Base-by-base conservation (phyloP, 75 land plant species). In the Cryptomeria japonica region DNA sequence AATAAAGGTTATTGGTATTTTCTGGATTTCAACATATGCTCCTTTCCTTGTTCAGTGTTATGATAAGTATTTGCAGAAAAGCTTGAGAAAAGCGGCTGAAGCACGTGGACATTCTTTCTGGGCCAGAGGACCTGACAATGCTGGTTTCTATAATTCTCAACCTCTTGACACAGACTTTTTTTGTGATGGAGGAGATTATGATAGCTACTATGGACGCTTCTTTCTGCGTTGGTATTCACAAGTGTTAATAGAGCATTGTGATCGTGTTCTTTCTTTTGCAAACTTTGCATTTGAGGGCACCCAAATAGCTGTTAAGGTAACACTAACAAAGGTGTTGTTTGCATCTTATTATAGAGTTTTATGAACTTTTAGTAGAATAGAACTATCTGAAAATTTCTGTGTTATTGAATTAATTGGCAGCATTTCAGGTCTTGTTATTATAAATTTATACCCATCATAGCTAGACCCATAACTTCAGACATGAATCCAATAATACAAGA, bases 151-250 rank as follows among this genome's bases (percentile, higher is more conserved):
- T 86, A 96, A 95, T 86, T 94, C 95, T 39, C 87, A 85, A 88
- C 98, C 99, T 38, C 92, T 94, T 85, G 98, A 96, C 58, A 96
- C 98, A 31, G 96, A 93, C 6, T 97, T 97, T 89, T 97, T 96
- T 68, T 91, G 93, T 93, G 95, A 97, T 55, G 90, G 96, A 34
- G 99, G 99, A 84, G 99, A 95, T 86, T 97, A 94, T 90, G 95
- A 96, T 85, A 95, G 97, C 87, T 94, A 94, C 86, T 97, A 97
- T 89, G 99, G 99, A 14, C 98, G 96, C 32, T 97, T 97, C 88
- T 97, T 97, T 92, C 95, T 97, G 68, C 87, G 88, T 38, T 97
- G 99, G 99, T 97, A 97, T 89, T 88, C 97, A 47, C 92, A 94
- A 80, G 87, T 90, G 31, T 89, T 97, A 41, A 93, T 95, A 82